phyloP scores from a whole-genome alignment of 129 eudicot species.

The Cynara cardunculus region DNA sequence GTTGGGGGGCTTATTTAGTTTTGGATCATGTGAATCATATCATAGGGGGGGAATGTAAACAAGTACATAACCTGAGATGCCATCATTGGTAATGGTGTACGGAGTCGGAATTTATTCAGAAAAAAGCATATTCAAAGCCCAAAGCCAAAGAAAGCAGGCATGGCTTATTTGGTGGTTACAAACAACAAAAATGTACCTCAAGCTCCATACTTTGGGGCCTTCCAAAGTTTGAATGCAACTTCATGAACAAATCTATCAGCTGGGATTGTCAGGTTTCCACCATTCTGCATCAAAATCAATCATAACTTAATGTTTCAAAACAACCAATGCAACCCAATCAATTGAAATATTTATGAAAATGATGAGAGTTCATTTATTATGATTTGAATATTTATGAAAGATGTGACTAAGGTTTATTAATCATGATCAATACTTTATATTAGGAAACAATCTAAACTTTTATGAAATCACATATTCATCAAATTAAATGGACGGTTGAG shows the following conservation, averaged over 20 bases:
- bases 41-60: background rate
- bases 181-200: conserved; percentile 16
- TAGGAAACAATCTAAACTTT: too few relatives aligned
- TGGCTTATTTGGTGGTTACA: background rate
- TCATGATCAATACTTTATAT: too few relatives aligned
- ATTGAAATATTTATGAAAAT: too few relatives aligned
- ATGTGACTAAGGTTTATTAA: too few relatives aligned
- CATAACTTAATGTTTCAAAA: background rate
- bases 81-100: background rate
- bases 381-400: too few relatives aligned
- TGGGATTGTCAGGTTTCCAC: conserved; percentile 74
- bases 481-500: too few relatives aligned
- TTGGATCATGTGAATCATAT: too few relatives aligned
- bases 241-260: conserved; percentile 85
- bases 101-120: background rate
- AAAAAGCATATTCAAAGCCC: background rate
- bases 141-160: background rate
- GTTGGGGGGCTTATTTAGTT: too few relatives aligned
- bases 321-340: too few relatives aligned
- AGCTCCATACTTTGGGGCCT: conserved; percentile 98
- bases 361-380: too few relatives aligned
- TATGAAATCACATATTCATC: too few relatives aligned
- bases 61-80: background rate
- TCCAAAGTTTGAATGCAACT: conserved; percentile 95
- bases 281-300: conserved; percentile 47